Percentiles rank a stretch among this genome's conserved stretches.
Evolutionary conservation across 768 basidiomycete genomes (phyloP).

Genomic region (Chalciporus chontae): DNA sequence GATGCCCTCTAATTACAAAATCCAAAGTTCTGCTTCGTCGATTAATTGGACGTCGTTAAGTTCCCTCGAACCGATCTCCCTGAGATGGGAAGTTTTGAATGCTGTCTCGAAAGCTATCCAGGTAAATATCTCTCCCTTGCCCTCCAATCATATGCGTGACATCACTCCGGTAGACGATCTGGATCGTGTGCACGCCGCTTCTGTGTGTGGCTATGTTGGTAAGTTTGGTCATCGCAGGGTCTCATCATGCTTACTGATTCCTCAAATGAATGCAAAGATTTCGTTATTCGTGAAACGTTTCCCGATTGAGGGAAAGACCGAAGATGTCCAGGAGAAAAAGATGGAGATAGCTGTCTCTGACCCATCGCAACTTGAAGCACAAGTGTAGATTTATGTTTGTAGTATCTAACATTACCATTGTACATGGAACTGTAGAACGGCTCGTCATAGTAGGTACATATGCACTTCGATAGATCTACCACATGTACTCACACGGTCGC

Average conservation of each 20-base stretch:
- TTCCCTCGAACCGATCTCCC: slow-evolving; percentile 41
- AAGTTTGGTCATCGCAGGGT: slow-evolving; percentile 18
- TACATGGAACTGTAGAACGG: slow-evolving; percentile 14
- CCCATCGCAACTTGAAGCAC: slow-evolving; percentile 6
- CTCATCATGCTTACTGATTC: slow-evolving; percentile 6
- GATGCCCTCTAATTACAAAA: slow-evolving; percentile 46
- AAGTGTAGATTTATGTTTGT: slow-evolving; percentile 15
- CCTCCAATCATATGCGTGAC: slow-evolving; percentile 3
- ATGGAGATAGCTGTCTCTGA: slow-evolving; percentile 2
- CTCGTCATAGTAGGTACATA: background rate
- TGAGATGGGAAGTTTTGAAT: slow-evolving; percentile 46
- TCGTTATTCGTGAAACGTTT: slow-evolving; percentile 29
- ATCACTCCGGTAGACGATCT: slow-evolving; percentile 50
- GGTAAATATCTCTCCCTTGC: slow-evolving; percentile 35
- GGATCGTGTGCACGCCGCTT: slow-evolving; percentile 70
- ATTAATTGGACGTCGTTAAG: slow-evolving; percentile 53
- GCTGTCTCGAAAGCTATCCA: slow-evolving; percentile 61
- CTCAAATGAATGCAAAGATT: slow-evolving; percentile 16
- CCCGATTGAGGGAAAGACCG: slow-evolving; percentile 19
- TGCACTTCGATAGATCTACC: background rate
- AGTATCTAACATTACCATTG: slow-evolving; percentile 16
- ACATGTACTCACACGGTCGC: background rate
- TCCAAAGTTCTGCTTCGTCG: slow-evolving; percentile 41
- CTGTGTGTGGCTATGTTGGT: slow-evolving; percentile 64
- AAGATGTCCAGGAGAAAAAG: slow-evolving; percentile 20